phyloP scores from a whole-genome alignment of 2,329 filamentous ascomycete genomes.

The Chrysoporthe cubensis region DNA sequence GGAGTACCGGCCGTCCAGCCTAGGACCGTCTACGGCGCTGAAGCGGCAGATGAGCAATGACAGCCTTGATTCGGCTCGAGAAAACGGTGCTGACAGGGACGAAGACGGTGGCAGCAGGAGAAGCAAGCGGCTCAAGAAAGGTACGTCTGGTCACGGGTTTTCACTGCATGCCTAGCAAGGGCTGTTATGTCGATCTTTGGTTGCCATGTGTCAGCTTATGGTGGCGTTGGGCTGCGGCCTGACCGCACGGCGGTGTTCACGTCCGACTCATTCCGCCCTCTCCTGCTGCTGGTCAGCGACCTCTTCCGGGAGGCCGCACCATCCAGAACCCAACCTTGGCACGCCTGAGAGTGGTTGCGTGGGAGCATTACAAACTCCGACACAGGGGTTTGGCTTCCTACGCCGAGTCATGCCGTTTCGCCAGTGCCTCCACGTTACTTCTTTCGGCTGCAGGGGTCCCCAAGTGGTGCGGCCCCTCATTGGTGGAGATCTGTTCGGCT shows the following conservation, averaged over 20 bases:
- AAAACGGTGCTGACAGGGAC: constrained; percentile 53
- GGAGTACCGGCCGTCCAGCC: constrained; percentile 61
- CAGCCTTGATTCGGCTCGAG: constrained; percentile 52
- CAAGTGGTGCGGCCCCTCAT: constrained; percentile 29
- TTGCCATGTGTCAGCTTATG: constrained; percentile 9
- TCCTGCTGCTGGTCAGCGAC: constrained; percentile 7
- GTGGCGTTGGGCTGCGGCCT: not conserved
- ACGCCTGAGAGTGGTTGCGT: not conserved
- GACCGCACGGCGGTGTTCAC: constrained; percentile 13
- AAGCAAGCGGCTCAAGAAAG: constrained; percentile 92
- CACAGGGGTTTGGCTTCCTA: not conserved
- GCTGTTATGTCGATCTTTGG: not conserved
- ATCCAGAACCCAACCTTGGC: constrained; percentile 13
- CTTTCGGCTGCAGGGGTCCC: constrained; percentile 25
- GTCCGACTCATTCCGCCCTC: constrained; percentile 11
- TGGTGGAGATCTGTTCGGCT: constrained; percentile 37
- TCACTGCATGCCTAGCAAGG: not conserved
- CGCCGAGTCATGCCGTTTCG: constrained; percentile 25
- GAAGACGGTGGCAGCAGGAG: constrained; percentile 73
- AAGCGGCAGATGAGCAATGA: constrained; percentile 77
- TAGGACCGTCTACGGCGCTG: constrained; percentile 59
- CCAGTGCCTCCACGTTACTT: constrained; percentile 17
- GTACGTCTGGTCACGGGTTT: constrained; percentile 47
- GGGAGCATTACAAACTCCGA: not conserved
- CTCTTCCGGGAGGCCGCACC: constrained; percentile 3